Conservation (phyloP, 257 asterid genomes). For the Sherardia arvensis region DNA sequence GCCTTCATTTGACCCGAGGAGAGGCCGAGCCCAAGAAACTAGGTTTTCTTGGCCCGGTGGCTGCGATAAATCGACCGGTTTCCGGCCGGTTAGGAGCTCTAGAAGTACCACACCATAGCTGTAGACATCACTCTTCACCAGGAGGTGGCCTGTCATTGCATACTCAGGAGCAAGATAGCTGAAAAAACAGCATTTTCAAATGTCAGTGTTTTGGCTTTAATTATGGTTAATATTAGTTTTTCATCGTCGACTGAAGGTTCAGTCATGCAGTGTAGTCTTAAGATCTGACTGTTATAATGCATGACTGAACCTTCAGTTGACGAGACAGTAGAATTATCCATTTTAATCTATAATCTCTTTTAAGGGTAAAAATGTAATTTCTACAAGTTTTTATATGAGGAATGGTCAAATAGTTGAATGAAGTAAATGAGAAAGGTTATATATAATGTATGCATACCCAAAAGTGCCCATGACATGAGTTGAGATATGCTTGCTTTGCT, state of each 20-base stretch:
- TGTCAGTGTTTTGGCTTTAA: too few relatives aligned
- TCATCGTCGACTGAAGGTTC: neutral
- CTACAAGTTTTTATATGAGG: neutral
- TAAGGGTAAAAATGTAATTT: neutral
- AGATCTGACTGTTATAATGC: too few relatives aligned
- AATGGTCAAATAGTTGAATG: neutral
- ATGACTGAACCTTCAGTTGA: neutral
- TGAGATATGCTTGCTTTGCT: constrained; percentile 58
- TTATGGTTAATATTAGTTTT: neutral
- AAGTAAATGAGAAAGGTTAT: neutral
- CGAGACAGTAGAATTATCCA: too few relatives aligned
- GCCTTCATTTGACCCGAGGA: constrained; percentile 52
- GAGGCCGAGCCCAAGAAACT: constrained; percentile 89
- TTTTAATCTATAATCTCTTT: neutral
- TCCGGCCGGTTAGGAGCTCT: constrained; percentile 82
- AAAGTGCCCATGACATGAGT: constrained; percentile 99
- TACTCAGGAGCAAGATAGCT: constrained; percentile 96
- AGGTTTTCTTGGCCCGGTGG: constrained; percentile 87
- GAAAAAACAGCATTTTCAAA: constrained; percentile 9
- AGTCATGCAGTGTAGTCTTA: neutral
- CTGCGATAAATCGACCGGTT: constrained; percentile 82
- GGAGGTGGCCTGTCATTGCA: constrained; percentile 98
- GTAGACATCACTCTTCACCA: constrained; percentile 89
- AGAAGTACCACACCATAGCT: constrained; percentile 96
- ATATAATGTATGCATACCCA: constrained; percentile 57